Percentiles rank a stretch among this genome's conserved stretches.
Conservation (phyloP, 306 rosid genomes). For the Ormosia semicastrata region DNA sequence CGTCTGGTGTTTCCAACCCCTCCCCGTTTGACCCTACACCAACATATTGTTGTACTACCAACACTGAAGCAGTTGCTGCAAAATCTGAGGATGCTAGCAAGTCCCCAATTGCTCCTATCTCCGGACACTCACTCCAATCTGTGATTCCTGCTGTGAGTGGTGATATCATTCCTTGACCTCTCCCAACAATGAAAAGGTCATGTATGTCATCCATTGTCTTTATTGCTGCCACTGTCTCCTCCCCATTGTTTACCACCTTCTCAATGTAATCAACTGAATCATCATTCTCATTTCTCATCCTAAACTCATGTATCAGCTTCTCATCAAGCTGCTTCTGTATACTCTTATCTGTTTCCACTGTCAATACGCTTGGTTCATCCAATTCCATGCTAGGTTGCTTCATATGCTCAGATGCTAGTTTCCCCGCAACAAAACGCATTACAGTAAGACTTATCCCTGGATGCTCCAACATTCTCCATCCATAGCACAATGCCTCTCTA, state of each 20-base stretch:
- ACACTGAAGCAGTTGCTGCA: slow-evolving; percentile 77
- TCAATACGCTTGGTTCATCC: slow-evolving; percentile 16
- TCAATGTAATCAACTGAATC: slow-evolving; percentile 52
- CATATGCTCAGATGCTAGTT: slow-evolving; percentile 26
- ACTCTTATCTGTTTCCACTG: slow-evolving; percentile 44
- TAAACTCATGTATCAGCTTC: slow-evolving; percentile 50
- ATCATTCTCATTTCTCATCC: background rate
- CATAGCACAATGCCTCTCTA: slow-evolving; percentile 82
- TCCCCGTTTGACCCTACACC: slow-evolving; percentile 40
- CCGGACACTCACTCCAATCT: slow-evolving; percentile 98
- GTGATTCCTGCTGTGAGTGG: slow-evolving; percentile 85
- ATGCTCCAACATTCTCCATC: slow-evolving; percentile 78
- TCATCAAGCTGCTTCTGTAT: slow-evolving; percentile 64
- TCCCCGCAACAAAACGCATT: slow-evolving; percentile 52
- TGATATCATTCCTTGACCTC: slow-evolving; percentile 77
- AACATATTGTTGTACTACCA: slow-evolving; percentile 72
- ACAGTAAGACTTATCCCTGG: slow-evolving; percentile 56
- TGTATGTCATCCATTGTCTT: slow-evolving; percentile 64
- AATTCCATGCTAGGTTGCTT: background rate
- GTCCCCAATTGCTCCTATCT: slow-evolving; percentile 89
- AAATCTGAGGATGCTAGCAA: slow-evolving; percentile 84
- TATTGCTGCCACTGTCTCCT: slow-evolving; percentile 76
- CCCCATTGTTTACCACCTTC: slow-evolving; percentile 73
- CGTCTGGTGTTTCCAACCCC: slow-evolving; percentile 19
- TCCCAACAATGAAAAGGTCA: slow-evolving; percentile 80